Evolutionary conservation across 2,329 filamentous ascomycete species (phyloP), one percentile per base, ranked within the genome.

Genomic region (Xylaria sp.): DNA sequence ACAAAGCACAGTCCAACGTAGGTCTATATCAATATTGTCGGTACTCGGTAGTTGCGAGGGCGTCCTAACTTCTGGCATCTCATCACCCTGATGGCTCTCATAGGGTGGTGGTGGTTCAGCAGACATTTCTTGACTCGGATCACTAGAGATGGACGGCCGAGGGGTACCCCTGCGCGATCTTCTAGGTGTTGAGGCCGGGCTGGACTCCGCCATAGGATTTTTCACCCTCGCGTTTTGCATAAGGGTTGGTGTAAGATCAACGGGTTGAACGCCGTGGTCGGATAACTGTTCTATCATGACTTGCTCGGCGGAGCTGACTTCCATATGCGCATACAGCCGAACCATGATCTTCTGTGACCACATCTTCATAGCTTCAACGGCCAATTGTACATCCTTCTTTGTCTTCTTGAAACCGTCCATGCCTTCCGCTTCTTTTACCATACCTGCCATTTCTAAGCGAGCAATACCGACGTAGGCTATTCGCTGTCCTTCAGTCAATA

Each of bases 291-390:
- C 95, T 68, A 99, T 97, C 95, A 99, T 99, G 75, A 99, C 83
- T 80, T 99, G 95, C 77, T 99, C 95, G 13, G 86, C 89, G 21
- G 89, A 82, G 72, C 89, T 93, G 71, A 99, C 96, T 62, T 99
- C 95, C 95, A 99, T 99, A 77, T 99, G 95, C 11, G 87, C 81
- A 75, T 98, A 99, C 11, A 99, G 76, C 23, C 94, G 87, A 62
- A 97, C 87, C 93, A 99, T 99, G 85, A 97, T 96, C 79, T 96
- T 96, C 75, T 99, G 95, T 58, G 91, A 88, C 94, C 94, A 99
- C 90, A 97, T 97, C 76, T 90, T 90, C 79, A 91, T 89, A 35
- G 88, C 86, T 75, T 97, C 95, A 10, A 87, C 80, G 0, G 90
- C 86, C 63, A 89, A 79, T 29, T 85, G 83, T 10, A 93, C 75